Evolutionary conservation across 176 grass and related monocot species (phyloP).

Genomic region (Lolium perenne): DNA sequence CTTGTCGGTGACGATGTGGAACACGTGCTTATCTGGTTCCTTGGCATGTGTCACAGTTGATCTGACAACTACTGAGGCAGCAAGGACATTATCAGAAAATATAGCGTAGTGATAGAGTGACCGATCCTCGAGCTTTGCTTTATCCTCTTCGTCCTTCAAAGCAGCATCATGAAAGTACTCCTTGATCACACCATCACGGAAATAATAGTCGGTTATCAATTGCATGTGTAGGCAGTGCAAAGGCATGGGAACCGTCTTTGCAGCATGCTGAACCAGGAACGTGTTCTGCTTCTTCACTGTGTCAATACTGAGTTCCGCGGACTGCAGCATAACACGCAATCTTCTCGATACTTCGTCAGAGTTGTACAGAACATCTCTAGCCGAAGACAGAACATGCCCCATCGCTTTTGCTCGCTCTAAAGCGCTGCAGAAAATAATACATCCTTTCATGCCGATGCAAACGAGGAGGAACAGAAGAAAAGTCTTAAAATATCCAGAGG

Average conservation of each 20-base stretch:
- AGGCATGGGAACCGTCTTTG: slow-evolving; percentile 89
- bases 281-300: slow-evolving; percentile 85
- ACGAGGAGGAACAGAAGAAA: slow-evolving; percentile 21
- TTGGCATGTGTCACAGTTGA: slow-evolving; percentile 78
- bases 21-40: slow-evolving; percentile 89
- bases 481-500: slow-evolving; percentile 34
- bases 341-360: slow-evolving; percentile 66
- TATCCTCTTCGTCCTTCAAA: slow-evolving; percentile 58
- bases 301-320: slow-evolving; percentile 74
- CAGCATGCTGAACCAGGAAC: slow-evolving; percentile 96
- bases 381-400: slow-evolving; percentile 68
- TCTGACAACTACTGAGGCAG: slow-evolving; percentile 86
- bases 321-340: slow-evolving; percentile 83
- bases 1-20: slow-evolving; percentile 91
- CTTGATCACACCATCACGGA: slow-evolving; percentile 49
- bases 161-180: slow-evolving; percentile 43
- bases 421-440: slow-evolving; percentile 59
- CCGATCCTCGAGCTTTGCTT: slow-evolving; percentile 74
- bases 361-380: slow-evolving; percentile 68
- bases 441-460: slow-evolving; percentile 23
- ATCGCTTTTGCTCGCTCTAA: slow-evolving; percentile 91
- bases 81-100: slow-evolving; percentile 97
- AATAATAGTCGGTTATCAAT: slow-evolving; percentile 79
- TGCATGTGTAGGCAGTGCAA: slow-evolving; percentile 92
- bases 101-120: slow-evolving; percentile 95